Conservation (phyloP, 345 rosid species). For the Eucalyptus erythrocorys region DNA sequence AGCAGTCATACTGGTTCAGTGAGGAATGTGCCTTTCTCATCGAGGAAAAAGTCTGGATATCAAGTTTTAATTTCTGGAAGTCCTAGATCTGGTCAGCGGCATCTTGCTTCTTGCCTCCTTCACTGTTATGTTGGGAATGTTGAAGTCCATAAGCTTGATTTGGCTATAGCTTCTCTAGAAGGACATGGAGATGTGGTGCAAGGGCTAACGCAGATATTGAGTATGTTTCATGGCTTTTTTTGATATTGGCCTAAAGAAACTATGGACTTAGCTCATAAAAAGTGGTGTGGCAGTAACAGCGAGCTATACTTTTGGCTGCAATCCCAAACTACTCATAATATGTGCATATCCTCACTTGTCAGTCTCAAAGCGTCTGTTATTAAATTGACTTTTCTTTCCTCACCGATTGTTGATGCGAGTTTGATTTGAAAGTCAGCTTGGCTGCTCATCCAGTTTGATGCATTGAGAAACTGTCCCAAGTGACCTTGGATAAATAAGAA, state of each 20-base stretch:
- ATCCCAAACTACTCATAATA: background rate
- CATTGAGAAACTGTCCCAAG: background rate
- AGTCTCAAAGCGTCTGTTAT: background rate
- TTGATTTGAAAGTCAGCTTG: background rate
- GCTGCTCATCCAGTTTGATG: background rate
- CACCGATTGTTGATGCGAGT: background rate
- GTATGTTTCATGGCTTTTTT: slow-evolving; percentile 31
- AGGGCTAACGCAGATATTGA: slow-evolving; percentile 69
- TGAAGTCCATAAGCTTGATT: slow-evolving; percentile 84
- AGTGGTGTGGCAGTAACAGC: background rate
- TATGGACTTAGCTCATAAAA: background rate
- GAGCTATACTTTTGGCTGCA: background rate
- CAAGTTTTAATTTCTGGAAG: slow-evolving; percentile 71
- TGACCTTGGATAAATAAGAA: background rate
- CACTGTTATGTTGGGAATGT: slow-evolving; percentile 71
- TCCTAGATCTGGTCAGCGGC: slow-evolving; percentile 85
- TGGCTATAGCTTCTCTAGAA: slow-evolving; percentile 87
- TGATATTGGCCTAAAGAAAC: background rate
- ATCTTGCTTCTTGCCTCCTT: slow-evolving; percentile 87
- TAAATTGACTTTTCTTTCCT: background rate
- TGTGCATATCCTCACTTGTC: background rate
- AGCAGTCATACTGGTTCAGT: slow-evolving; percentile 7
- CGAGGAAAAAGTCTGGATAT: slow-evolving; percentile 50
- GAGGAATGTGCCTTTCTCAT: slow-evolving; percentile 17
- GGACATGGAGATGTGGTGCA: slow-evolving; percentile 84